A percentile compares a stretch with the other conserved stretches of the same genome.
These are phyloP conservation scores for Tolypocladium tundrense DNA, from an alignment of 2,329 filamentous ascomycete species.

Conservation along the genomic window DNA sequence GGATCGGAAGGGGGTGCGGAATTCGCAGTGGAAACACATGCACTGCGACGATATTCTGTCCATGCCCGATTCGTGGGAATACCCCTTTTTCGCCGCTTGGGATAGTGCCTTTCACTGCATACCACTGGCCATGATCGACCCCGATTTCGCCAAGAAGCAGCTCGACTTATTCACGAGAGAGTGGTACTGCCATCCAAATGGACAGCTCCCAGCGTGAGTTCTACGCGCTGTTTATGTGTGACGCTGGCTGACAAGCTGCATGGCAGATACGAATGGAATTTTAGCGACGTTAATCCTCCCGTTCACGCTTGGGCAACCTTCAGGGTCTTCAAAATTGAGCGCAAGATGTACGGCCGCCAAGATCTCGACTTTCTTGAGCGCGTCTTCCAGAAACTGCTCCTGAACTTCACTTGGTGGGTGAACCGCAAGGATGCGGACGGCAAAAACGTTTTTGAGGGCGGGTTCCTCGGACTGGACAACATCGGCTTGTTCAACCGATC, in stretches of 20 bases:
- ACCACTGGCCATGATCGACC: conserved; percentile 91
- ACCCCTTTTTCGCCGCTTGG: conserved; percentile 96
- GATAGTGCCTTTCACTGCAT: conserved; percentile 97
- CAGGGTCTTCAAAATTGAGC: conserved; percentile 94
- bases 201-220: conserved; percentile 75
- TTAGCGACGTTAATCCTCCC: conserved; percentile 91
- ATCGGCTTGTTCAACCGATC: conserved; percentile 97
- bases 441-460: conserved; percentile 96
- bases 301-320: conserved; percentile 96
- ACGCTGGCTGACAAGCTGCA: conserved; percentile 6
- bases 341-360: conserved; percentile 90
- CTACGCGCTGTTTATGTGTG: neutral
- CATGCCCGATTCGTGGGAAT: conserved; percentile 98
- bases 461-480: conserved; percentile 91
- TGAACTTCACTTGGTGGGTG: conserved; percentile 99
- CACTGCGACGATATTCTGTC: conserved; percentile 90
- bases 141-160: conserved; percentile 96
- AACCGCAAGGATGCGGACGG: conserved; percentile 91
- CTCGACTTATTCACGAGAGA: conserved; percentile 91
- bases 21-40: conserved; percentile 88
- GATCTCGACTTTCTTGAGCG: conserved; percentile 93
- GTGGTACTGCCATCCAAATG: conserved; percentile 98
- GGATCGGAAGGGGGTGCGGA: conserved; percentile 69
- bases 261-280: conserved; percentile 78
- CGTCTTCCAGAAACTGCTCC: conserved; percentile 87